A percentile compares a stretch with the other conserved stretches of the same genome.
Evolutionary conservation across 495 filamentous ascomycete genomes (phyloP).

Genomic region (Xylaria nigripes): DNA sequence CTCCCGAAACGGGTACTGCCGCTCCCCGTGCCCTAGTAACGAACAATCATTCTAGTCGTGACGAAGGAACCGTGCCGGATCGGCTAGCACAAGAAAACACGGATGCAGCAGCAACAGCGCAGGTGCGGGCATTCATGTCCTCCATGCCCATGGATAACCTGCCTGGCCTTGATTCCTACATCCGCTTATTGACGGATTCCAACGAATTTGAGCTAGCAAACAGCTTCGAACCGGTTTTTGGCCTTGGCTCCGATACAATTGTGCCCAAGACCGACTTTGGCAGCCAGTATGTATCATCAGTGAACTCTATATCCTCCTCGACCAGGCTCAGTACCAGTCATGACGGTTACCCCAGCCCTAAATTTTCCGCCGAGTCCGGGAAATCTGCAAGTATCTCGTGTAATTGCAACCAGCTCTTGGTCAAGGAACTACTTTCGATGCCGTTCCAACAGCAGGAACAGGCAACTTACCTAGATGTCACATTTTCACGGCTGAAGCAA

Average conservation of each 20-base stretch:
- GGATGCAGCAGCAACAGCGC: background rate
- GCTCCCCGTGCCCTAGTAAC: background rate
- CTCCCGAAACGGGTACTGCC: background rate
- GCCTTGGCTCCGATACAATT: background rate
- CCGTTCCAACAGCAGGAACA: background rate
- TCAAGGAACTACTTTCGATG: background rate
- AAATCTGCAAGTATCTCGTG: background rate
- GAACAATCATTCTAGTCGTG: background rate
- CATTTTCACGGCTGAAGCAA: background rate
- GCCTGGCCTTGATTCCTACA: background rate
- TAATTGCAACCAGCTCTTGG: background rate
- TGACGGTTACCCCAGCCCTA: background rate
- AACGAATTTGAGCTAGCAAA: background rate
- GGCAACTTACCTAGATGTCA: background rate
- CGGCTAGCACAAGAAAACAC: background rate
- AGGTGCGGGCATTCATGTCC: background rate
- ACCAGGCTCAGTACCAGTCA: background rate
- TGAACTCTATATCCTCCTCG: background rate
- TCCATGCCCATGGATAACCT: background rate
- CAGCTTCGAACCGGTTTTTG: background rate
- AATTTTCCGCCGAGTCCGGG: background rate
- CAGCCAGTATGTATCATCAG: background rate
- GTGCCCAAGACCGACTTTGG: background rate
- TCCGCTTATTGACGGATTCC: background rate
- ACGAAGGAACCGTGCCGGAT: background rate